These are phyloP conservation scores for Ogataea methylovora DNA, from an alignment of 805 yeast species.

Conservation along the genomic window DNA sequence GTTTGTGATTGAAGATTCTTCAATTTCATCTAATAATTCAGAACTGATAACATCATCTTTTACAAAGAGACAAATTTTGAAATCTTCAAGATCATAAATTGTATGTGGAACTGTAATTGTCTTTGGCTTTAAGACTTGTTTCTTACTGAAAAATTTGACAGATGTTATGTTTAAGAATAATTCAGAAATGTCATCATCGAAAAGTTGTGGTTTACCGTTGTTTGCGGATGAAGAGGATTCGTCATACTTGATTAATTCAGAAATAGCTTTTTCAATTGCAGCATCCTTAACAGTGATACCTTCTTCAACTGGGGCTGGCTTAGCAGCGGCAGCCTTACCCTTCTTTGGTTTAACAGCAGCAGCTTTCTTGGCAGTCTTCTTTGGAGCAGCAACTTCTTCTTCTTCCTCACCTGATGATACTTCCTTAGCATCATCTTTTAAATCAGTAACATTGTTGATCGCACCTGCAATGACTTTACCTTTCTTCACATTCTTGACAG, in stretches of 20 bases:
- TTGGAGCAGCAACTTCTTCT: constrained; percentile 2
- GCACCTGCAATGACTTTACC: constrained; percentile 10
- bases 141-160: constrained; percentile 55
- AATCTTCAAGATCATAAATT: constrained; percentile 34
- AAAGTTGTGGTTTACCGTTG: constrained; percentile 38
- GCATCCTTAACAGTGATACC: constrained; percentile 14
- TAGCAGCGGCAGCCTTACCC: background rate
- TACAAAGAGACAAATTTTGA: constrained; percentile 57
- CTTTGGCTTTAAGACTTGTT: constrained; percentile 52
- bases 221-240: constrained; percentile 23
- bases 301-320: constrained; percentile 10
- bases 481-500: constrained; percentile 10
- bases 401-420: background rate
- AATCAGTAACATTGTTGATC: constrained; percentile 1
- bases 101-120: constrained; percentile 40
- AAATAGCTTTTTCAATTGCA: constrained; percentile 42
- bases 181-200: constrained; percentile 45
- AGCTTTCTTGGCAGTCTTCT: constrained; percentile 5
- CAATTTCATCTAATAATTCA: constrained; percentile 38
- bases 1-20: constrained; percentile 37
- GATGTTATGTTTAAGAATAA: constrained; percentile 58
- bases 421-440: background rate
- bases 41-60: constrained; percentile 50
- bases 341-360: no score
- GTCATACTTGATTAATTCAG: constrained; percentile 59